Evolutionary conservation across 768 basidiomycete genomes (phyloP), one percentile per base, ranked within the genome.

Genomic region (Rhodotorula taiwanensis): DNA sequence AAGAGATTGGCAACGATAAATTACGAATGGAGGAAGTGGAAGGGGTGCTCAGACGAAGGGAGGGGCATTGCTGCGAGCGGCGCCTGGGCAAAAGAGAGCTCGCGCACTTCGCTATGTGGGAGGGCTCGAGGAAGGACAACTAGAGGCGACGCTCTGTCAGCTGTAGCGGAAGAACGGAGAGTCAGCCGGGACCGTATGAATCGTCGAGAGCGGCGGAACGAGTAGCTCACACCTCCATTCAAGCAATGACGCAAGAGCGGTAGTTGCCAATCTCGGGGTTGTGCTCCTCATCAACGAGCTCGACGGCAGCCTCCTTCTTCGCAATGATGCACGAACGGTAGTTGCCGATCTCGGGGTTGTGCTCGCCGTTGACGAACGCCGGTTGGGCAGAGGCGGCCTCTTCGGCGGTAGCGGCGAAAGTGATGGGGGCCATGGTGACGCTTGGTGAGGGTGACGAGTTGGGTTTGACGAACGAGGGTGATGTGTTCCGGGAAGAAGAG

Each of bases 281-380:
- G 51, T 18, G 51, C 51, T 39, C 36, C 51, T 36, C 36, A 20
- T 33, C 20, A 31, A 34, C 49, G 49, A 30, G 47, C 45, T n/a
- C 45, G 47, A 7, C 28, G 5, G 31, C 28, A 20, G 11, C 31
- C 28, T 49, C 28, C 28, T 25, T 18, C 30, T 31, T n/a, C 9
- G 51, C 5, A 36, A 52, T 11, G 51, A 33, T 16, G 34, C 51
- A 52, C 30, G 25, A 39, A 33, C 36, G 34, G 36, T 39, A 52
- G 33, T 14, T n/a, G 51, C 23, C 13, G 51, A 39, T 15, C 18
- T 23, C 13, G n/a, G 51, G 51, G 51, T 52, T 52, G 51, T 18
- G 51, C 51, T 52, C 51, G n/a, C 25, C 51, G 51, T 52, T 39
- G 51, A 39, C 51, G 51, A 39, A 6, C 34, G 51, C 45, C 10